Evolutionary conservation across 306 rosid genomes (phyloP), one percentile per base, ranked within the genome.

Genomic region (Abrus pulchellus): DNA sequence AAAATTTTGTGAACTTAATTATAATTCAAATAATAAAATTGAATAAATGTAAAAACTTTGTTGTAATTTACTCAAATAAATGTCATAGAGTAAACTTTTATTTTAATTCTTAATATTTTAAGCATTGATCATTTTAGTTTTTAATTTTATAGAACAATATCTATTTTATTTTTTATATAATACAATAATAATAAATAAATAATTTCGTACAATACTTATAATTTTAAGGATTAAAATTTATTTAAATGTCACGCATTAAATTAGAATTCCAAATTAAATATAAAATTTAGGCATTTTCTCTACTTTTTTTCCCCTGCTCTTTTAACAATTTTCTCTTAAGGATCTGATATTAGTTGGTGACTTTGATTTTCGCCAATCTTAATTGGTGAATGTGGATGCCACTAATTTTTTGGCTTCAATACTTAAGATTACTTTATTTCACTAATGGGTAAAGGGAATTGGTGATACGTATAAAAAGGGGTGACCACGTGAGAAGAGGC

Each of bases 401-500:
- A 20, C 20, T 20, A 20, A 20, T 20, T 20, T 20, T 20, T 20
- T 20, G 20, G 20, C 20, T 20, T 20, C 20, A 20, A 20, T 20
- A 20, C 14, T 60, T 36, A 41, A 60, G 45, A 61, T 33, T 12
- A 57, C 27, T 60, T 57, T 45, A 7, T 34, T 20, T 9, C 14
- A 8, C 14, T 47, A 7, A 11, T 20, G 53, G 66, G 20, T 3
- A 27, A 65, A 36, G 5, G n/a, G 7, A 34, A 44, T 3, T 27
- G 50, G 14, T 5, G 44, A 77, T 52, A 14, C 9, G n/a, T 5
- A 5, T 50, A 34, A 38, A 59, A 52, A 64, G 45, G 30, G 12
- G 65, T 0, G 71, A 62, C 78, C 87, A 89, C 69, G 84, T 77
- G 82, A 71, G 80, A 30, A 60, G 63, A 67, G 87, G 66, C 78